A percentile compares a stretch with the other conserved stretches of the same genome.
Conservation (phyloP, 2,329 filamentous ascomycete species). For the Aureobasidium sp. region DNA sequence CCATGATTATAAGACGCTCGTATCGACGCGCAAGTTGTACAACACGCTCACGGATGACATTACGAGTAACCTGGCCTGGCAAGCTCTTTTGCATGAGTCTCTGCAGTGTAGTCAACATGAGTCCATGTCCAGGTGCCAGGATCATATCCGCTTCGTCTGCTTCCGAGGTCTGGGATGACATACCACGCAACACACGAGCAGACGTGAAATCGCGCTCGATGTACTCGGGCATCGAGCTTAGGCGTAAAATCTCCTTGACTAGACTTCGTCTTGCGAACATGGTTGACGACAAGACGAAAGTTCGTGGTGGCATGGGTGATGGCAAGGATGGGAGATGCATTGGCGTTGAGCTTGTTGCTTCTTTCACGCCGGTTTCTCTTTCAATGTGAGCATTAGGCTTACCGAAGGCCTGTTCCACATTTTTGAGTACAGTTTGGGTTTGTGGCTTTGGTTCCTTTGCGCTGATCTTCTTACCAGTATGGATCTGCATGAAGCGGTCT, state of each 20-base stretch:
- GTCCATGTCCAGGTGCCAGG: constrained; percentile 57
- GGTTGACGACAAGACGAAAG: constrained; percentile 46
- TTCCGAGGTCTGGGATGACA: neutral
- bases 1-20: constrained; percentile 57
- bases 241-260: constrained; percentile 41
- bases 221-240: constrained; percentile 43
- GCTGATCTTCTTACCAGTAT: constrained; percentile 23
- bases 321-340: constrained; percentile 3
- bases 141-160: constrained; percentile 60
- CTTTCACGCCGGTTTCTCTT: neutral
- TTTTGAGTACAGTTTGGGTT: neutral
- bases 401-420: neutral
- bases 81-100: constrained; percentile 63
- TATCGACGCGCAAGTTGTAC: constrained; percentile 49
- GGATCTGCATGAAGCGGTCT: constrained; percentile 43
- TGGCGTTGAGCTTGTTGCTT: neutral
- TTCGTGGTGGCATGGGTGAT: constrained; percentile 18
- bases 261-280: constrained; percentile 39
- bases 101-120: constrained; percentile 63
- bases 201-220: constrained; percentile 52
- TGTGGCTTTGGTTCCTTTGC: neutral
- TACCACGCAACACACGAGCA: constrained; percentile 14
- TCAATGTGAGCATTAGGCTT: neutral
- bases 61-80: constrained; percentile 46
- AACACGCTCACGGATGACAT: constrained; percentile 48